Evolutionary conservation across 192 early-diverging fungal species (phyloP), one percentile per base, ranked within the genome.

Genomic region (Backusella australiensis): DNA sequence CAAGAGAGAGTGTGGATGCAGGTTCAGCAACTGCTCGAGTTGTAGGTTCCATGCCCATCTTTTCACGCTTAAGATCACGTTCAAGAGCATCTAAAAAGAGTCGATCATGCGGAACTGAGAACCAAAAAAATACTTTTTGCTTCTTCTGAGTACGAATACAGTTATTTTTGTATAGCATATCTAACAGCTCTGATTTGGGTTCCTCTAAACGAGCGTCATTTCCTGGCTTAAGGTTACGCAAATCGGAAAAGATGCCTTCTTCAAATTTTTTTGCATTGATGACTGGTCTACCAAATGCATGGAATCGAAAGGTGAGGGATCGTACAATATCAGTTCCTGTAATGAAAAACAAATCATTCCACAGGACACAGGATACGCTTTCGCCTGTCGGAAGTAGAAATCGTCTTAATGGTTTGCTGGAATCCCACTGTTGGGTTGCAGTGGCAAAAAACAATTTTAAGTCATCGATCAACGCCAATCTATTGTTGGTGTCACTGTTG

Each of bases 51-150:
- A 92, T 83, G 2, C 93, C 93, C 75, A 92, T 89, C 7, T 95
- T 90, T 84, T 98, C 97, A 34, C 96, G 90, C 87, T 98, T 99
- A 14, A 98, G 84, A 81, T 99, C 96, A 44, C 97, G 90, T 83
- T 99, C 96, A 66, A 98, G 89, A 3, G 97, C 97, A 81, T 99
- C 97, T 53, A 94, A 86, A 81, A 99, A 99, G 46, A 99, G 90
- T 44, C 93, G 80, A 79, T 99, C 97, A 81, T 97, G 97, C 14
- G 92, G 93, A 21, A 99, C 98, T 21, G 95, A 93, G 80, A 91
- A 93, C 97, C 98, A 99, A 80, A 93, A 97, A 83, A 98, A 99
- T n/a, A 99, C 98, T 72, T 98, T 98, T 86, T 99, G 98, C 86
- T 98, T 98, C 89, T 98, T 99, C 81, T 98, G 97, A 4, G 96